phyloP scores from a whole-genome alignment of 179 eudicot species.

The Beta macrorhiza region DNA sequence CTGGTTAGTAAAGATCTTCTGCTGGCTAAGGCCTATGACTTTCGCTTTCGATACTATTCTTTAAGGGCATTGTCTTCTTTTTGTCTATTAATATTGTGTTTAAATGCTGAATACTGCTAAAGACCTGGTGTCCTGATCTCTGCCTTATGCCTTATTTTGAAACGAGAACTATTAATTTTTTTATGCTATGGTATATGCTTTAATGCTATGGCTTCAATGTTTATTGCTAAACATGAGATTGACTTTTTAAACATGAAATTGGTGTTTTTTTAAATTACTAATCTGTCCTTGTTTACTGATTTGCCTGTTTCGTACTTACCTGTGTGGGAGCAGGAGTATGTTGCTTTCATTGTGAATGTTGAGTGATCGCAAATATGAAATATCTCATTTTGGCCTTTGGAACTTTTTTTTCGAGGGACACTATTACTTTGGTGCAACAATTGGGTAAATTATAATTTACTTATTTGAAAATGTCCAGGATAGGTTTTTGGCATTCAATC shows the following conservation, averaged over 20 bases:
- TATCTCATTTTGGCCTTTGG: background rate
- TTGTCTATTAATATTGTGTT: background rate
- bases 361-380: background rate
- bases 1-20: constrained; percentile 50
- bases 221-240: background rate
- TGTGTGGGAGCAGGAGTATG: background rate
- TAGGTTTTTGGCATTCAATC: constrained; percentile 72
- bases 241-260: background rate
- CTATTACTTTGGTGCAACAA: background rate
- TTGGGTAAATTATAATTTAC: constrained; percentile 2
- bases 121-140: too few species aligned
- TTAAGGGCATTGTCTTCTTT: background rate
- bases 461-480: constrained; percentile 52
- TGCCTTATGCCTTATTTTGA: background rate
- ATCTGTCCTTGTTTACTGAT: background rate
- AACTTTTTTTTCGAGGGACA: background rate
- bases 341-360: background rate
- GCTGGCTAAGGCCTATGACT: background rate
- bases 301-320: background rate
- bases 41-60: background rate
- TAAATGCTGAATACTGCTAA: background rate
- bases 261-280: too few species aligned
- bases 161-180: background rate
- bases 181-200: background rate
- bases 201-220: background rate